These are phyloP conservation scores for Exsudoporus frostii DNA, from an alignment of 768 basidiomycete species.

Conservation along the genomic window DNA sequence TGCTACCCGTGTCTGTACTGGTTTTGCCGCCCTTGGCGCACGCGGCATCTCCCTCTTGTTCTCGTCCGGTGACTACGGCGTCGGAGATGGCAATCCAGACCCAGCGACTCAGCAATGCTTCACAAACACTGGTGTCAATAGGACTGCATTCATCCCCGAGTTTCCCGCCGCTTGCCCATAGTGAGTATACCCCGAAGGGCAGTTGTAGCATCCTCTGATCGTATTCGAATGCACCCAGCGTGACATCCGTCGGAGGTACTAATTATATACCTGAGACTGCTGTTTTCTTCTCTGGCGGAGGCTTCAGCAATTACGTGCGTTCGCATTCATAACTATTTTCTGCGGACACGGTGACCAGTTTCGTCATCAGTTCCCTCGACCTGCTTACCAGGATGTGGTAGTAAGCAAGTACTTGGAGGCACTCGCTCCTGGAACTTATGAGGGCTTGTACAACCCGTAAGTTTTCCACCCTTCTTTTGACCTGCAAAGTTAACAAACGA, in stretches of 20 bases:
- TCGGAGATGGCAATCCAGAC: constrained; percentile 60
- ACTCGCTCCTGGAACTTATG: constrained; percentile 47
- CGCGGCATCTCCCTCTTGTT: constrained; percentile 66
- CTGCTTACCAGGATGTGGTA: constrained; percentile 48
- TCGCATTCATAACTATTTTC: not conserved
- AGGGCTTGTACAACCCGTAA: constrained; percentile 60
- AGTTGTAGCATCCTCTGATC: not conserved
- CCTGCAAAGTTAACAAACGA: not conserved
- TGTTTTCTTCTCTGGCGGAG: constrained; percentile 64
- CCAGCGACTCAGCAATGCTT: constrained; percentile 52
- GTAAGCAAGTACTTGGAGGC: constrained; percentile 44
- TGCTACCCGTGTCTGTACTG: constrained; percentile 55
- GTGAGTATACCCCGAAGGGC: constrained; percentile 28
- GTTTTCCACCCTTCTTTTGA: constrained; percentile 11
- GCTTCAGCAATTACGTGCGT: constrained; percentile 66
- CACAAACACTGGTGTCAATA: constrained; percentile 57
- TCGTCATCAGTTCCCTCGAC: constrained; percentile 45
- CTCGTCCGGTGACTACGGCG: constrained; percentile 65
- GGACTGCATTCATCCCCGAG: constrained; percentile 48
- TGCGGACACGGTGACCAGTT: not conserved
- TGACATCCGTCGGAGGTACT: constrained; percentile 73
- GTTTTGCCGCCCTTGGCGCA: constrained; percentile 65
- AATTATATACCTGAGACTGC: constrained; percentile 55
- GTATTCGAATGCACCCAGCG: constrained; percentile 36
- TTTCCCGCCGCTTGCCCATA: constrained; percentile 66